phyloP scores from a whole-genome alignment of 2,329 filamentous ascomycete species.

The Myriosclerotinia curreyana region DNA sequence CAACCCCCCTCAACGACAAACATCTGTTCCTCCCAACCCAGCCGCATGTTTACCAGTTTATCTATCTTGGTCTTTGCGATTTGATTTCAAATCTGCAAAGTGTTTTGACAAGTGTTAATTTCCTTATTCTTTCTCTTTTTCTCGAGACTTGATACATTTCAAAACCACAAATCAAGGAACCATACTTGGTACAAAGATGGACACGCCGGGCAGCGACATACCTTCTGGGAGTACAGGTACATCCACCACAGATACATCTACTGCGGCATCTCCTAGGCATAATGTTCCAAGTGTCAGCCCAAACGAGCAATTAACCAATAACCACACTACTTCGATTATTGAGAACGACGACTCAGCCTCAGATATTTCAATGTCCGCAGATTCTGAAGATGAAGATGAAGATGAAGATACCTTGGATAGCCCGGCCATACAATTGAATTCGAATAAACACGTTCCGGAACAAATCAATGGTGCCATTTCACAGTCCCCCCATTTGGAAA shows the following conservation, averaged over 20 bases:
- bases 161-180: constrained; percentile 13
- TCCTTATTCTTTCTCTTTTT: constrained; percentile 30
- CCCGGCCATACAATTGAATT: constrained; percentile 19
- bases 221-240: constrained; percentile 36
- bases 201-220: constrained; percentile 31
- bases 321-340: constrained; percentile 25
- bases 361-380: constrained; percentile 41
- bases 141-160: constrained; percentile 21
- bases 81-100: constrained; percentile 30
- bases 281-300: constrained; percentile 23
- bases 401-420: constrained; percentile 26
- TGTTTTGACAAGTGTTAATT: constrained; percentile 33
- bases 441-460: constrained; percentile 14
- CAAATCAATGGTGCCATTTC: constrained; percentile 12
- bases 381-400: constrained; percentile 39
- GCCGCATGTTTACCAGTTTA: constrained; percentile 22
- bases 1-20: constrained; percentile 11
- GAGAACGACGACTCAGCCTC: constrained; percentile 38
- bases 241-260: constrained; percentile 31
- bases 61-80: constrained; percentile 33
- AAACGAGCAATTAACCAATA: constrained; percentile 17
- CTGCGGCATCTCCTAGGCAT: constrained; percentile 24
- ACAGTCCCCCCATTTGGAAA: constrained; percentile 18
- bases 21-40: constrained; percentile 3
- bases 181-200: constrained; percentile 29